These are phyloP conservation scores for Thinopyrum obtusiflorum DNA, from an alignment of 202 grass and related monocot species.

Conservation along the genomic window DNA sequence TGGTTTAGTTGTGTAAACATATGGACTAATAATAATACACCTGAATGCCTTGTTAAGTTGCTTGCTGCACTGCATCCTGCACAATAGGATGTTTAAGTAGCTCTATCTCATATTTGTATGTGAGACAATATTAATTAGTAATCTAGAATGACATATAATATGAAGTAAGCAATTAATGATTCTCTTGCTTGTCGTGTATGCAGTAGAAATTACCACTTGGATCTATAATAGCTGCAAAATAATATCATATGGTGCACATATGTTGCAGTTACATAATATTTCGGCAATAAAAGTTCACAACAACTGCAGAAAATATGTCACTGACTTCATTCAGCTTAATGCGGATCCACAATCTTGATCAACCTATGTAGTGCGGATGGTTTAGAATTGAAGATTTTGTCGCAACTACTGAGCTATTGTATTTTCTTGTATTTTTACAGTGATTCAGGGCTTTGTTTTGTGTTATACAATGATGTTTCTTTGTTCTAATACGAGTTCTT, in stretches of 20 bases:
- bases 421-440: conserved; percentile 7
- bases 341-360: background rate
- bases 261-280: background rate
- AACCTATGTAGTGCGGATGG: background rate
- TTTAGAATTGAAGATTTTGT: background rate
- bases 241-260: background rate
- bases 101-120: background rate
- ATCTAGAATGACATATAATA: background rate
- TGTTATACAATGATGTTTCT: conserved; percentile 2
- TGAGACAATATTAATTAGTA: background rate
- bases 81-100: background rate
- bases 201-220: background rate
- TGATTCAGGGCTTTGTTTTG: background rate
- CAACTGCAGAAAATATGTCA: background rate
- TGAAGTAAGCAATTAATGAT: background rate
- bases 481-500: background rate
- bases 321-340: background rate
- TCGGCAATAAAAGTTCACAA: background rate
- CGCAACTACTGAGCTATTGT: background rate
- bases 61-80: background rate
- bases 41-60: background rate
- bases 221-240: background rate
- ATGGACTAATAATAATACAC: background rate
- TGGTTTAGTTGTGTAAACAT: background rate
- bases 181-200: background rate